phyloP scores from a whole-genome alignment of 768 basidiomycete species.

The Nidularia pulvinata region DNA sequence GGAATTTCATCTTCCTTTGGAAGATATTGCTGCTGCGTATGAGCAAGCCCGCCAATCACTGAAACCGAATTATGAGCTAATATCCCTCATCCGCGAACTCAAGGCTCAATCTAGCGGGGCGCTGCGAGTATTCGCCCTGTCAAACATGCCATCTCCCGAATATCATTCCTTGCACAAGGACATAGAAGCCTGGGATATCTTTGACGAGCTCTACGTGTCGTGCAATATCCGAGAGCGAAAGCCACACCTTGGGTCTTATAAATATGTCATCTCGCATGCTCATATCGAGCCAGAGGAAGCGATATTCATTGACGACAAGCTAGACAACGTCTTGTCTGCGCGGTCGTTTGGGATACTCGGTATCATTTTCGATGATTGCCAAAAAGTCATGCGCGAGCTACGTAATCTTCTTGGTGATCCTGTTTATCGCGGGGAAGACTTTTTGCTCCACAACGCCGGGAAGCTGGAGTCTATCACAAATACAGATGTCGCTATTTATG shows the following conservation, averaged over 20 bases:
- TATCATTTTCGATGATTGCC: not conserved
- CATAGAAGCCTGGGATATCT: not conserved
- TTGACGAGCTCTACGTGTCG: not conserved
- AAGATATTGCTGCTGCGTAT: not conserved
- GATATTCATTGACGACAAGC: not conserved
- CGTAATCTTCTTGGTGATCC: not conserved
- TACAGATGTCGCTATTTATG: constrained; percentile 22
- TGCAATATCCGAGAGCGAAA: not conserved
- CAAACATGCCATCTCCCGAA: not conserved
- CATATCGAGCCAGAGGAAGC: not conserved
- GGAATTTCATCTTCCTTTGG: not conserved
- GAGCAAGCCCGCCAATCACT: not conserved
- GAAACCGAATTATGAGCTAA: not conserved
- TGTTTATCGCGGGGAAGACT: not conserved
- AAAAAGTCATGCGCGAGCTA: not conserved
- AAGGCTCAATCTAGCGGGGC: not conserved
- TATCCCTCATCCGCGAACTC: not conserved
- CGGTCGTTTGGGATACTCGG: not conserved
- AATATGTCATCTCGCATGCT: not conserved
- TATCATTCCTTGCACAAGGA: not conserved
- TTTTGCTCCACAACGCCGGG: constrained; percentile 14
- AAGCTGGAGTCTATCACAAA: constrained; percentile 27
- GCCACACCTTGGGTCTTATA: not conserved
- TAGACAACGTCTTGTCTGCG: not conserved
- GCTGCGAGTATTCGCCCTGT: not conserved